Evolutionary conservation across 306 rosid species (phyloP).

Genomic region (Hippophae tibetana): DNA sequence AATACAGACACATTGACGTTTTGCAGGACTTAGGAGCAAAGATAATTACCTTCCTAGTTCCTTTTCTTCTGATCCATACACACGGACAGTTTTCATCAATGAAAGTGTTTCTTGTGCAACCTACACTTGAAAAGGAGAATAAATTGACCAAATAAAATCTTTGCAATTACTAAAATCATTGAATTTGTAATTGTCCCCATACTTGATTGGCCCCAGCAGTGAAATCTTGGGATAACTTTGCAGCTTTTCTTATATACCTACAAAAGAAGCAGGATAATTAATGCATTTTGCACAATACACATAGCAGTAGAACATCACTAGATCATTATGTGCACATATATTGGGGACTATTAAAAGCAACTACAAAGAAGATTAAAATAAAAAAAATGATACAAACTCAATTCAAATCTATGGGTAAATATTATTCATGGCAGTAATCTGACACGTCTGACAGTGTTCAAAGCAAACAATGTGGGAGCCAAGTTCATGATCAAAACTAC

Average conservation of each 20-base stretch:
- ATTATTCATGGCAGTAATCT: too few relatives aligned
- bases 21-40: conserved; percentile 6
- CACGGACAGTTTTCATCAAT: conserved; percentile 43
- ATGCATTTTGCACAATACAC: background rate
- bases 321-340: background rate
- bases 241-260: conserved; percentile 62
- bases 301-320: background rate
- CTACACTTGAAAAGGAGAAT: conserved; percentile 25
- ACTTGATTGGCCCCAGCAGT: conserved; percentile 64
- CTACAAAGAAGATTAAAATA: too few relatives aligned
- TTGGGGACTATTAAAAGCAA: too few relatives aligned
- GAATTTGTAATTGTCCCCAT: conserved; percentile 17
- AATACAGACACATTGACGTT: background rate
- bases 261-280: conserved; percentile 2
- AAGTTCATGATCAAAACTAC: too few relatives aligned
- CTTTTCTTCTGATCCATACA: conserved; percentile 39
- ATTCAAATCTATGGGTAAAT: too few relatives aligned
- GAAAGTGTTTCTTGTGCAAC: conserved; percentile 62
- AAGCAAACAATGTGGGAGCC: too few relatives aligned
- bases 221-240: conserved; percentile 58
- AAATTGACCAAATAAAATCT: conserved; percentile 11
- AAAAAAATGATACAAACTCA: too few relatives aligned
- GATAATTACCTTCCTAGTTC: conserved; percentile 47
- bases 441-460: too few relatives aligned
- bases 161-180: conserved; percentile 3